Conservation (phyloP, 2,329 filamentous ascomycete genomes). For the Colletotrichum sp. region DNA sequence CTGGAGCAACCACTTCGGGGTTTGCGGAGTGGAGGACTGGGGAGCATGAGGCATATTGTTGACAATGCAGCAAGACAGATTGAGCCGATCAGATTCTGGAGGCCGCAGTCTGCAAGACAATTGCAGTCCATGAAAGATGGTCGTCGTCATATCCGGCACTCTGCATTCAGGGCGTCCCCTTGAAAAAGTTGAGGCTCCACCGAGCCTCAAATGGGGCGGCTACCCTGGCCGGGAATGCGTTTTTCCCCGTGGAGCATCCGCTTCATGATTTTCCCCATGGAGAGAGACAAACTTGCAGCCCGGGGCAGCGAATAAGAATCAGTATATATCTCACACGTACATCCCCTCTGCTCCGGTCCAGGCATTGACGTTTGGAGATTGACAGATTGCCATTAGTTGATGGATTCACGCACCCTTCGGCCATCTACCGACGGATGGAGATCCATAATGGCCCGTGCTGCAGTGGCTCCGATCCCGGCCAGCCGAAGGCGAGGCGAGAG, state of each 20-base stretch:
- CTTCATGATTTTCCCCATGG: conserved; percentile 1
- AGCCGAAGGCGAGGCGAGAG: neutral
- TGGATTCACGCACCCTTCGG: neutral
- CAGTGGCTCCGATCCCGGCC: neutral
- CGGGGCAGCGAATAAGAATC: neutral
- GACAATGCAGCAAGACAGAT: neutral
- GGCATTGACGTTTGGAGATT: neutral
- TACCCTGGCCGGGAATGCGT: neutral
- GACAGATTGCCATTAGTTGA: neutral
- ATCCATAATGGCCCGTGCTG: neutral
- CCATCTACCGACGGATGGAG: neutral
- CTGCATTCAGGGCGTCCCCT: neutral
- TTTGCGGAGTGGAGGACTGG: neutral
- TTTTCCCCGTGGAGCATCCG: conserved; percentile 5
- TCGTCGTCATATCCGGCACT: neutral
- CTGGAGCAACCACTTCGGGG: neutral
- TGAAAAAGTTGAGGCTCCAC: neutral
- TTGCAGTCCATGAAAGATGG: neutral
- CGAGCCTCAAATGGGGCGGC: neutral
- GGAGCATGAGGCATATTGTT: neutral
- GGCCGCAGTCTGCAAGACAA: neutral
- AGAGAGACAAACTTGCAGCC: neutral
- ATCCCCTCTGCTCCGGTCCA: neutral
- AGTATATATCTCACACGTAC: neutral
- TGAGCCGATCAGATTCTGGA: neutral